Conservation (phyloP, 2,329 filamentous ascomycete genomes). For the Sporothrix inflata region DNA sequence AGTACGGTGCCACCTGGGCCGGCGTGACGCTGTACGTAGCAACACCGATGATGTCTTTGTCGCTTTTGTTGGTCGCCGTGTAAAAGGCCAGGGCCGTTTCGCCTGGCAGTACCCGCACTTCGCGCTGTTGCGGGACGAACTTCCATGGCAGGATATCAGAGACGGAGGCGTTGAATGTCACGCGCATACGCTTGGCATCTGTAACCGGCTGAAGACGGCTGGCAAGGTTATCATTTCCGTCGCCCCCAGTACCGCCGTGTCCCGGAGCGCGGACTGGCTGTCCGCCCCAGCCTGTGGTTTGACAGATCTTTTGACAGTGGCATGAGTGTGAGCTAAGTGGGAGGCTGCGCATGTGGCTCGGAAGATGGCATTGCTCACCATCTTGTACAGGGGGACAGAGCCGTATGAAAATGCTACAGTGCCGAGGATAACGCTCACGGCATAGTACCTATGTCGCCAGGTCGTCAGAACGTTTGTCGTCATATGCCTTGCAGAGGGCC, state of each 20-base stretch:
- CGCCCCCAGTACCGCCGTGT: slow-evolving; percentile 58
- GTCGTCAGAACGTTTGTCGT: not conserved
- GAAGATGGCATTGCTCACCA: slow-evolving; percentile 55
- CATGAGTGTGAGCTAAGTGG: slow-evolving; percentile 14
- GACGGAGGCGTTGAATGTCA: slow-evolving; percentile 94
- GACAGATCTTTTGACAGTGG: slow-evolving; percentile 66
- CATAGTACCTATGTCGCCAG: slow-evolving; percentile 53
- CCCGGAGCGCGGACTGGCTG: slow-evolving; percentile 83
- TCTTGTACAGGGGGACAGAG: slow-evolving; percentile 85
- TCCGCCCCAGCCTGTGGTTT: slow-evolving; percentile 88
- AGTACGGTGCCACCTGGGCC: slow-evolving; percentile 93
- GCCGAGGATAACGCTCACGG: slow-evolving; percentile 74
- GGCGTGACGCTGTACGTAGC: slow-evolving; percentile 98
- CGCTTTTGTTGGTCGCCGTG: slow-evolving; percentile 88
- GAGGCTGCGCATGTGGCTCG: not conserved
- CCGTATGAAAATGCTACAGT: slow-evolving; percentile 81
- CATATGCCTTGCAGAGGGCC: not conserved
- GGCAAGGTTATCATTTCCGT: slow-evolving; percentile 64
- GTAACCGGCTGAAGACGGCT: slow-evolving; percentile 79
- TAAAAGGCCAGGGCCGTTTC: slow-evolving; percentile 98
- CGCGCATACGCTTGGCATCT: slow-evolving; percentile 80
- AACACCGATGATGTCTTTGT: slow-evolving; percentile 94
- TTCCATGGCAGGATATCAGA: slow-evolving; percentile 97
- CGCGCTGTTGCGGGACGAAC: slow-evolving; percentile 93
- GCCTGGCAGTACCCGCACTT: slow-evolving; percentile 91